Percentiles rank a stretch among this genome's conserved stretches.
Evolutionary conservation across 164 flowering plant genomes (phyloP).

Genomic region (Kalanchoe fedtschenkoi): DNA sequence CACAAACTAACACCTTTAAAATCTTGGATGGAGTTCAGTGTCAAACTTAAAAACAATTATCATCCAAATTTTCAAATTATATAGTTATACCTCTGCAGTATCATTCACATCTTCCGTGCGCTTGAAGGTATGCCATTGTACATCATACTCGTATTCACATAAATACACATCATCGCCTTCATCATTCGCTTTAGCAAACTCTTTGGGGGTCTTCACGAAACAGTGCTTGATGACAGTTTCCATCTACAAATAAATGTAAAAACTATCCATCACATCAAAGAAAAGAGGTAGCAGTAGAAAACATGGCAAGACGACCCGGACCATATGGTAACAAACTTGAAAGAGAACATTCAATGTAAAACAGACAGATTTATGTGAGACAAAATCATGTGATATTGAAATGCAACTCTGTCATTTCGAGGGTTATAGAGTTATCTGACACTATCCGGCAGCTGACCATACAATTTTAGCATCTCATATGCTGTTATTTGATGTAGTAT

Average conservation of each 20-base stretch:
- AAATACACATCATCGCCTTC: slow-evolving; percentile 93
- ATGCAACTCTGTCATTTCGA: not conserved
- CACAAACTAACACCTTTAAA: not conserved
- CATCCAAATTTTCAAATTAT: not conserved
- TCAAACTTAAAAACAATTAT: not conserved
- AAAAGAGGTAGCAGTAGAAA: not conserved
- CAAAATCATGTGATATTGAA: not conserved
- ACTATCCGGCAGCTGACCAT: no score
- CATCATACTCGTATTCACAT: slow-evolving; percentile 88
- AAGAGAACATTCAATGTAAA: not conserved
- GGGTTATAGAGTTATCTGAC: no score
- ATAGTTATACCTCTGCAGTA: slow-evolving; percentile 40
- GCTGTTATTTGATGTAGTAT: no score
- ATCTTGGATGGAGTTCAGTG: not conserved
- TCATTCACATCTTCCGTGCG: slow-evolving; percentile 62
- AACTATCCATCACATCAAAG: not conserved
- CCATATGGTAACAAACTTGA: not conserved
- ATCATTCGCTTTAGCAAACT: slow-evolving; percentile 53
- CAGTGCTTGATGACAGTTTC: slow-evolving; percentile 74
- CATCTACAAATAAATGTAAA: slow-evolving; percentile 38
- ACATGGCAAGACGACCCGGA: not conserved
- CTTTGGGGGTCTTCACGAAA: slow-evolving; percentile 63
- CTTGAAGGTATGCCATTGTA: slow-evolving; percentile 87
- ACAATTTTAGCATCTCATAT: no score
- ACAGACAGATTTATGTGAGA: not conserved